A percentile compares a stretch with the other conserved stretches of the same genome.
phyloP scores from a whole-genome alignment of 148 eudicot genomes.

The Drosera capensis region DNA sequence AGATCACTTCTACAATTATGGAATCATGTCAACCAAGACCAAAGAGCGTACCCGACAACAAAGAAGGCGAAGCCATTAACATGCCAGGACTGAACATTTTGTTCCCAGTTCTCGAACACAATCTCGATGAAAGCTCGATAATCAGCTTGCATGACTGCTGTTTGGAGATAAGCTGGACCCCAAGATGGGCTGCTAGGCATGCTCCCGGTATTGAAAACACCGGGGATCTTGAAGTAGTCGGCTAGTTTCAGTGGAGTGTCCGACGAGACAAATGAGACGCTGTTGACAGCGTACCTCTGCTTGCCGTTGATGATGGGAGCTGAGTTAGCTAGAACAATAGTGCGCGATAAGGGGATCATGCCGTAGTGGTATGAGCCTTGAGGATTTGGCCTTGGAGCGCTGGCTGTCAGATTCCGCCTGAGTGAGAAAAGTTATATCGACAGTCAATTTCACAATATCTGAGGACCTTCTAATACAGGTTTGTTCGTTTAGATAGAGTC shows the following conservation, averaged over 20 bases:
- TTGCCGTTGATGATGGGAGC: conserved; percentile 72
- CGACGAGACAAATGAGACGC: conserved; percentile 50
- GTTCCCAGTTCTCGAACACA: conserved; percentile 80
- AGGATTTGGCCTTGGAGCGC: conserved; percentile 94
- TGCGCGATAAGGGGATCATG: conserved; percentile 42
- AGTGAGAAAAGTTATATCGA: not conserved
- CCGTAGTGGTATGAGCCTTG: conserved; percentile 98
- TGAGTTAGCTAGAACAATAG: conserved; percentile 75
- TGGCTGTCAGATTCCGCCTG: conserved; percentile 81
- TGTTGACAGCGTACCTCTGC: conserved; percentile 79
- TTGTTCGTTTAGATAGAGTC: no score
- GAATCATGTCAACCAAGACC: no score
- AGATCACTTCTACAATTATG: no score
- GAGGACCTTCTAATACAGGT: no score
- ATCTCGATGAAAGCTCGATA: conserved; percentile 65
- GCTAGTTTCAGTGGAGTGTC: conserved; percentile 88
- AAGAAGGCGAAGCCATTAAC: conserved; percentile 89
- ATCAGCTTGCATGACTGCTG: conserved; percentile 58
- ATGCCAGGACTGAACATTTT: conserved; percentile 76
- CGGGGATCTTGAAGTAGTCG: conserved; percentile 74
- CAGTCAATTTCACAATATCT: no score
- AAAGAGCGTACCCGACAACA: conserved; percentile 71
- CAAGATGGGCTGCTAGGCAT: conserved; percentile 46
- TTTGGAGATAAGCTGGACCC: conserved; percentile 44
- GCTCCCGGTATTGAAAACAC: conserved; percentile 59